Evolutionary conservation across 176 grass and related monocot species (phyloP), one percentile per base, ranked within the genome.

Genomic region (Cenchrus americanus): DNA sequence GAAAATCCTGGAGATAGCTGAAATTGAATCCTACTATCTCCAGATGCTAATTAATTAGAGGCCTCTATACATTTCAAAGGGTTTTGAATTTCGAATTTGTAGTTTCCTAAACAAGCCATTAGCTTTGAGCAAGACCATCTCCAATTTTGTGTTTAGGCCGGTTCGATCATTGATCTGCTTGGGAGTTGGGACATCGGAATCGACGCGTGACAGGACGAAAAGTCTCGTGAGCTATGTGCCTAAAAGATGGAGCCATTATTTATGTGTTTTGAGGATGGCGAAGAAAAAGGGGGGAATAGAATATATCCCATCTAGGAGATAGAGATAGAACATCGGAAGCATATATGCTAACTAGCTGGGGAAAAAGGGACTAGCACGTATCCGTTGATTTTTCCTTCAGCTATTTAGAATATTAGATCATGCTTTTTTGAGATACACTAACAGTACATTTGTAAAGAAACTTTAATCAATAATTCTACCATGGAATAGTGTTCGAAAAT

Each of bases 341-440:
- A 73, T 74, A 74, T 74, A 48, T 49, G 44, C 69, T 71, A 18
- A 24, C 71, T 73, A 34, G 24, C 48, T 73, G 69, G 47, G 23
- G 9, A 12, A 53, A 19, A 5, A 53, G 8, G 47, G 30, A 41
- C 34, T 71, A 72, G 48, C 71, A 13, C 50, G 19, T 53, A 54
- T 74, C 26, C 15, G 19, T 13, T 17, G 14, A 15, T 50, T 24
- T 7, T 30, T 19, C 10, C 13, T 19, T 32, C 32, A n/a, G 37
- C 18, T 21, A 18, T 52, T 10, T 17, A 32, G 43, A 44, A 44
- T 44, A 2, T 48, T 48, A 48, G 24, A 23, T 13, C 24, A 54
- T 34, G 9, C 49, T 19, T 74, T 73, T 30, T 24, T 4, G 21
- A 3, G 23, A 14, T 52, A 18, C 14, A 8, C n/a, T 59, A 30